Evolutionary conservation across 495 filamentous ascomycete genomes (phyloP).

Genomic region (Penicillium verhagenii): DNA sequence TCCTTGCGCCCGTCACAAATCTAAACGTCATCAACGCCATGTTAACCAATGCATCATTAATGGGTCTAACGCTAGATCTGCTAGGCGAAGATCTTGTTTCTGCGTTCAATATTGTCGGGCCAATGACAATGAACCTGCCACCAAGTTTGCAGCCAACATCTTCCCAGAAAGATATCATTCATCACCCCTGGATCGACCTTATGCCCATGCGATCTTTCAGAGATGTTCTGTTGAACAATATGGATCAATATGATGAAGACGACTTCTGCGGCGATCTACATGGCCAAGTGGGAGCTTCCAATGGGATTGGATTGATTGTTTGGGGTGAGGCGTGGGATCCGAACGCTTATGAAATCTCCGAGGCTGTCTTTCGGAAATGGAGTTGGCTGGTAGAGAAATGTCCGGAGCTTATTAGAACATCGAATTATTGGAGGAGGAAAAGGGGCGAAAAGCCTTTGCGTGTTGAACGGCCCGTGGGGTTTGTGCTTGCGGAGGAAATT

Average conservation of each 20-base stretch:
- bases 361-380: constrained; percentile 16
- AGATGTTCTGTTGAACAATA: constrained; percentile 6
- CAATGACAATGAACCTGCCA: constrained; percentile 11
- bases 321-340: constrained; percentile 30
- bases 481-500: not conserved
- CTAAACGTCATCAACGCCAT: constrained; percentile 17
- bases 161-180: constrained; percentile 18
- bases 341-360: constrained; percentile 22
- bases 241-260: constrained; percentile 17
- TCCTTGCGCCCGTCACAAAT: constrained; percentile 4
- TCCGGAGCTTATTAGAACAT: constrained; percentile 20
- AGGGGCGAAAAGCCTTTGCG: constrained; percentile 17
- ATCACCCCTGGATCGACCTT: constrained; percentile 30
- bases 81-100: constrained; percentile 24
- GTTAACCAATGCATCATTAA: constrained; percentile 15
- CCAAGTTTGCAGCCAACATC: constrained; percentile 19
- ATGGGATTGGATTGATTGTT: constrained; percentile 16
- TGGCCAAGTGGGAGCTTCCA: constrained; percentile 1
- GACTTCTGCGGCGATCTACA: constrained; percentile 22
- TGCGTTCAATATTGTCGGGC: constrained; percentile 19
- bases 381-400: constrained; percentile 16
- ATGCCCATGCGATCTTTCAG: constrained; percentile 21
- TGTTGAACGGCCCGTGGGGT: not conserved
- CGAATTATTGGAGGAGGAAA: constrained; percentile 24
- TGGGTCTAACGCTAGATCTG: constrained; percentile 17